Base-by-base conservation (phyloP, 257 asterid genomes). In the Cinchona pubescens region DNA sequence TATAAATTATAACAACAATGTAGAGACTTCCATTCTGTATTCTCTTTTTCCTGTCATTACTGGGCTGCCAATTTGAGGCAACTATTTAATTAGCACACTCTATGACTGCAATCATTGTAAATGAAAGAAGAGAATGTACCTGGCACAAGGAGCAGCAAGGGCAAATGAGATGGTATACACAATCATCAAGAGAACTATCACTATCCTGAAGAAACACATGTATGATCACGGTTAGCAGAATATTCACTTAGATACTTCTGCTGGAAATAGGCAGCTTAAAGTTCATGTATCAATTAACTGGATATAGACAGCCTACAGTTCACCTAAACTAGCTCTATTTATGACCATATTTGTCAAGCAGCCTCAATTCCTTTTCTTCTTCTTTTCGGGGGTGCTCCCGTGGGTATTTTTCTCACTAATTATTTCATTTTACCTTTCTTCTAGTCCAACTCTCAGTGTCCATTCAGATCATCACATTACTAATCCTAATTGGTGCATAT, bases 61-160 rank as follows among this genome's bases (percentile, higher is more conserved):
- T 1, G 12, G 25, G n/a, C 23, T 51, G 18, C 25, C 15, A 8
- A 46, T 56, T 46, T 45, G 9, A 7, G 7, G 48, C 1, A 43
- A 66, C 21, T 25, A 62, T 30, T 32, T 10, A 51, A 67, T 3
- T 27, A 71, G 35, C 63, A 45, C 27, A 23, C 45, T 37, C 25
- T 30, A 61, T 66, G 59, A 2, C 8, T 38, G 19, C 71, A 23
- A 40, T 38, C n/a, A 45, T 40, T 23, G 25, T 23, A 9, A 23
- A 60, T 60, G 69, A 37, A 81, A 51, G 23, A 73, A 40, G 81
- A 82, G 76, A 80, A 75, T 67, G 12, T 43, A 93, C 98, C 98
- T 95, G 99, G 76, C 86, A 86, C 67, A 92, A 78, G n/a, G 97
- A 86, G 88, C 97, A 95, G 81, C 94, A 88, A 2, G 99, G 98